These are phyloP conservation scores for Caryopteris hybrid DNA, from an alignment of 305 asterid genomes.

Conservation along the genomic window DNA sequence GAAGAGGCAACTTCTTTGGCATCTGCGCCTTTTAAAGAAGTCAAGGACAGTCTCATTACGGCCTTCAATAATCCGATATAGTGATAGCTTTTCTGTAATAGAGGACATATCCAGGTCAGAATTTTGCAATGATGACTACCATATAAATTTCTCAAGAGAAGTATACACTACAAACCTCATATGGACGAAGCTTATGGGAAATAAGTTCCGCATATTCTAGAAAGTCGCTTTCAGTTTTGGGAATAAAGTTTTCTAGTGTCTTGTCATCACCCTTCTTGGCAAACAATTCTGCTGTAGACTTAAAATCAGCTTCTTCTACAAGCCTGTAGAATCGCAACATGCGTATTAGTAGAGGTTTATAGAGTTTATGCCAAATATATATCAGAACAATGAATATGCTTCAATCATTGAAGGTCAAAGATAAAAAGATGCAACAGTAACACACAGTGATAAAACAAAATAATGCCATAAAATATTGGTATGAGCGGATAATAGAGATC, in stretches of 20 bases:
- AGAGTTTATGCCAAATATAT: not conserved
- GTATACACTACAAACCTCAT: slow-evolving; percentile 52
- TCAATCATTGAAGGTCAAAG: not conserved
- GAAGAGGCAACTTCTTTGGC: slow-evolving; percentile 91
- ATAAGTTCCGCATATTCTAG: slow-evolving; percentile 78
- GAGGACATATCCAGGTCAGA: slow-evolving; percentile 11
- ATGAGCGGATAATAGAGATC: not conserved
- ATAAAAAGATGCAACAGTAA: not conserved
- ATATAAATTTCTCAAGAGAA: not conserved
- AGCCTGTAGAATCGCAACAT: slow-evolving; percentile 45
- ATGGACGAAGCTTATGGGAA: slow-evolving; percentile 69
- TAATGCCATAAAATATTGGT: not conserved
- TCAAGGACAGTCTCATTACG: slow-evolving; percentile 77
- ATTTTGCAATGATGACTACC: not conserved
- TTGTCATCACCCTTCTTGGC: slow-evolving; percentile 68
- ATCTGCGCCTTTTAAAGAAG: slow-evolving; percentile 79
- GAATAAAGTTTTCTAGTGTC: slow-evolving; percentile 77
- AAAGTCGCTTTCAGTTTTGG: slow-evolving; percentile 77
- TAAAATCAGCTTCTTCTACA: slow-evolving; percentile 93
- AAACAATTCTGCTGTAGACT: slow-evolving; percentile 79
- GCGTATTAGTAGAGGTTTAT: not conserved
- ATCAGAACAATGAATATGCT: not conserved
- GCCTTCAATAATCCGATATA: slow-evolving; percentile 76
- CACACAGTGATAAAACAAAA: not conserved
- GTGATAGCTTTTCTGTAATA: slow-evolving; percentile 83